A percentile compares a stretch with the other conserved stretches of the same genome.
Conservation (phyloP, 257 asterid genomes). For the Cordia subcordata region DNA sequence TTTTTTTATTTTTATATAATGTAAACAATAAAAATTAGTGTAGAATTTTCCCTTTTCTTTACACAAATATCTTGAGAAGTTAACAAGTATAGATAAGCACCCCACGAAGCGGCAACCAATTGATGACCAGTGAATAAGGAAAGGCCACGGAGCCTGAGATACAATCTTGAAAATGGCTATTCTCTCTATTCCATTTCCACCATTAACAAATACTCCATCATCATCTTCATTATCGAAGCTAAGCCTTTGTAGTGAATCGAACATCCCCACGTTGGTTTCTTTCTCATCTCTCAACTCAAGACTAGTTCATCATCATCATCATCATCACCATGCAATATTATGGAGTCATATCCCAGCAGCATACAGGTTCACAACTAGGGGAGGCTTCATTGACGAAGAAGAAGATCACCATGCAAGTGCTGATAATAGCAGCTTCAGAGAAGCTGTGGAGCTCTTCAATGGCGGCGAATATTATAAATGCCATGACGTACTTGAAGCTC, state of each 20-base stretch:
- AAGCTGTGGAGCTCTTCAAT: conserved; percentile 70
- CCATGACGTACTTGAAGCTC: conserved; percentile 71
- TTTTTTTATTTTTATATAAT: too few relatives aligned
- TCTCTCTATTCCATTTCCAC: not conserved
- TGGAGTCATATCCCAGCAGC: conserved; percentile 18
- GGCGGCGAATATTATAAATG: conserved; percentile 67
- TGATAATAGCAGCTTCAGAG: conserved; percentile 38
- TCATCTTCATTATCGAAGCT: not conserved
- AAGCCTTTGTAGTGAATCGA: too few relatives aligned
- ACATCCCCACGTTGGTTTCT: not conserved
- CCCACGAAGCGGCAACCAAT: not conserved
- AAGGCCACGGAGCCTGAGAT: too few relatives aligned
- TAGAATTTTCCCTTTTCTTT: too few relatives aligned
- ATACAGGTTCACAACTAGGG: conserved; percentile 46
- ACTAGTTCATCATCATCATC: not conserved
- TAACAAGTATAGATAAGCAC: not conserved
- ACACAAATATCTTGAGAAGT: too few relatives aligned
- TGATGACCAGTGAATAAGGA: too few relatives aligned
- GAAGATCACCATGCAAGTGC: conserved; percentile 12
- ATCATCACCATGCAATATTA: too few relatives aligned
- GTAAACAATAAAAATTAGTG: too few relatives aligned
- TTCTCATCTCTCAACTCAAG: not conserved
- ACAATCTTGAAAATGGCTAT: not conserved
- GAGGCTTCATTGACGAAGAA: conserved; percentile 38
- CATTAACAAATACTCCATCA: not conserved